Evolutionary conservation across 371 early-diverging fungal species (phyloP).

Genomic region (Mucor racemosus): DNA sequence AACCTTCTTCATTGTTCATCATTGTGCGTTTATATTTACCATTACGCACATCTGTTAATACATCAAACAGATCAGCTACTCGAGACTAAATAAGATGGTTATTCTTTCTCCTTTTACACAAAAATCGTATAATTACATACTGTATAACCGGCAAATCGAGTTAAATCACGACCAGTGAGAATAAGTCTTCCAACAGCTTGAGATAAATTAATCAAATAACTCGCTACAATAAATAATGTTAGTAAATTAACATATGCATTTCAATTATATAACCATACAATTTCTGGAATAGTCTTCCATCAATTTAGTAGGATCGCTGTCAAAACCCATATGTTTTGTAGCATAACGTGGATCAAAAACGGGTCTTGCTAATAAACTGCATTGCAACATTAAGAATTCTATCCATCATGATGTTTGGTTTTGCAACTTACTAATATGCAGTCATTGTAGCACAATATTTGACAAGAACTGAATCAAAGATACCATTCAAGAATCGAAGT

Average conservation of each 20-base stretch:
- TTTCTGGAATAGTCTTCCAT: slow-evolving; percentile 89
- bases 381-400: neutral
- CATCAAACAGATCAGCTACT: slow-evolving; percentile 77
- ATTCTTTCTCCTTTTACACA: neutral
- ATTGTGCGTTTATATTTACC: slow-evolving; percentile 72
- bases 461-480: slow-evolving; percentile 84
- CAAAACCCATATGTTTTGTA: slow-evolving; percentile 62
- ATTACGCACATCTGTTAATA: slow-evolving; percentile 69
- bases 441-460: slow-evolving; percentile 90
- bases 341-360: slow-evolving; percentile 74
- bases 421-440: slow-evolving; percentile 72
- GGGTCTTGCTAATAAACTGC: slow-evolving; percentile 76
- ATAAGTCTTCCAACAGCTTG: slow-evolving; percentile 88
- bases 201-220: slow-evolving; percentile 84
- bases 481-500: slow-evolving; percentile 79
- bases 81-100: slow-evolving; percentile 53
- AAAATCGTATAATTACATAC: slow-evolving; percentile 28
- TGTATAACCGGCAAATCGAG: slow-evolving; percentile 80
- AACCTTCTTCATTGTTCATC: slow-evolving; percentile 52
- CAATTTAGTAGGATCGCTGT: slow-evolving; percentile 76
- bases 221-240: slow-evolving; percentile 44
- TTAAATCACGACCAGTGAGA: slow-evolving; percentile 80
- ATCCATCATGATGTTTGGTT: too few relatives aligned
- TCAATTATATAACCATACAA: slow-evolving; percentile 47
- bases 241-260: neutral